A percentile compares a stretch with the other conserved stretches of the same genome.
Evolutionary conservation across 1,284 basidiomycete species (phyloP).

Genomic region (Pisolithus thermaeus): DNA sequence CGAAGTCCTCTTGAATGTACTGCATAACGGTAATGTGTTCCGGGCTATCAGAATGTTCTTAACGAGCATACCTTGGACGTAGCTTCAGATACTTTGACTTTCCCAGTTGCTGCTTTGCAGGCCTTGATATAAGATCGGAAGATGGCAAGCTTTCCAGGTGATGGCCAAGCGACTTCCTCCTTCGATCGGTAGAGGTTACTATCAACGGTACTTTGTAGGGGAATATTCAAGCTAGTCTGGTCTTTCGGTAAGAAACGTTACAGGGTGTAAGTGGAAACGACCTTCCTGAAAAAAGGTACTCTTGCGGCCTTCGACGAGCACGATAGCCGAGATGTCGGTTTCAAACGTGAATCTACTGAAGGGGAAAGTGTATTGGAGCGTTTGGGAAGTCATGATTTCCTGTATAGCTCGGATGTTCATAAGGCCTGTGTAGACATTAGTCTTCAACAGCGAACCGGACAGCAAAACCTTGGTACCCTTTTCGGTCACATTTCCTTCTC

Average conservation of each 20-base stretch:
- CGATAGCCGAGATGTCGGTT: slow-evolving; percentile 64
- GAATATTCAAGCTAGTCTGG: slow-evolving; percentile 52
- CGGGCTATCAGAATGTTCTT: neutral
- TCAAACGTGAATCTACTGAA: slow-evolving; percentile 72
- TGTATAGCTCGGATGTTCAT: slow-evolving; percentile 67
- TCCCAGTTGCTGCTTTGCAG: slow-evolving; percentile 41
- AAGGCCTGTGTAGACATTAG: slow-evolving; percentile 41
- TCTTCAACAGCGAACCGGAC: slow-evolving; percentile 5
- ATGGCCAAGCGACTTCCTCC: slow-evolving; percentile 39
- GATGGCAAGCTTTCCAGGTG: slow-evolving; percentile 38
- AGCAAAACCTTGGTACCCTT: slow-evolving; percentile 35
- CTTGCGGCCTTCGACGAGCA: slow-evolving; percentile 62
- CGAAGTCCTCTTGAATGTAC: slow-evolving; percentile 74
- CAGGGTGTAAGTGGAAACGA: neutral
- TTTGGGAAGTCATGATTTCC: slow-evolving; percentile 62
- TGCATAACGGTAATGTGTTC: slow-evolving; percentile 21
- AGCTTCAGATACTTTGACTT: slow-evolving; percentile 43
- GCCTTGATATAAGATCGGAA: slow-evolving; percentile 54
- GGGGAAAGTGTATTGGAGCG: slow-evolving; percentile 76
- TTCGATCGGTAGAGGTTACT: slow-evolving; percentile 43
- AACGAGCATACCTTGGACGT: slow-evolving; percentile 45
- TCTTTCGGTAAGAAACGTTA: neutral
- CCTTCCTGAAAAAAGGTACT: slow-evolving; percentile 62
- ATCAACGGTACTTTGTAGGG: slow-evolving; percentile 31
- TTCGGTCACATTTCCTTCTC: slow-evolving; percentile 62